A percentile compares a stretch with the other conserved stretches of the same genome.
Evolutionary conservation across 140 eudicot genomes (phyloP).

Genomic region (Anethum foeniculum): DNA sequence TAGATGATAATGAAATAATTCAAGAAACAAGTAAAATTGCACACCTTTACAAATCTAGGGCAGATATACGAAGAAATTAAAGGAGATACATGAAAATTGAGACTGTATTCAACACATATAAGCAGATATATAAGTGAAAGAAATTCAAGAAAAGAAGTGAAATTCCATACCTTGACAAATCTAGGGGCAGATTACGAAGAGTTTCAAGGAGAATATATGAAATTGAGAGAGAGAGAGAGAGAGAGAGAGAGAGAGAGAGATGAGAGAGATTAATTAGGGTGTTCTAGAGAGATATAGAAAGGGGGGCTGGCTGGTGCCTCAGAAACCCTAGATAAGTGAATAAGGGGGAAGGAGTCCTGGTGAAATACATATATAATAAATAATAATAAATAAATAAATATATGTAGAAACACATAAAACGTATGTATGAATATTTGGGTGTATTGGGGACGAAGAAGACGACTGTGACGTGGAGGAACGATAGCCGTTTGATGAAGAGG

Average conservation of each 20-base stretch:
- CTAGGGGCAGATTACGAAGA: not conserved
- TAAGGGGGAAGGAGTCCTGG: not conserved
- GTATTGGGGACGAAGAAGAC: conserved; percentile 31
- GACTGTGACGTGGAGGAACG: conserved; percentile 42
- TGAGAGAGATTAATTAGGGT: not conserved
- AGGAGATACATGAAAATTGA: not conserved
- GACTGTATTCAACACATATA: not conserved
- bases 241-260: not conserved
- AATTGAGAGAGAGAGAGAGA: not conserved
- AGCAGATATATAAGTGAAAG: not conserved
- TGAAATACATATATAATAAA: not conserved
- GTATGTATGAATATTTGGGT: not conserved
- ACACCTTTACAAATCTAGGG: conserved; percentile 5
- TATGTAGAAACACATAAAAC: not conserved
- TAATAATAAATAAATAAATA: no score
- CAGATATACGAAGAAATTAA: not conserved
- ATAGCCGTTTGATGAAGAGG: conserved; percentile 46
- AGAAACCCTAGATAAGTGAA: conserved; percentile 37
- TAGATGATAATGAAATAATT: not conserved
- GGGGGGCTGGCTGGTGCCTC: not conserved
- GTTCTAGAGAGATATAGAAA: not conserved
- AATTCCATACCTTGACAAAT: not conserved
- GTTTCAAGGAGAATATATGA: not conserved
- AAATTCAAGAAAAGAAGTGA: not conserved
- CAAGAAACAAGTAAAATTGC: not conserved